Evolutionary conservation across 345 rosid species (phyloP).

Genomic region (Hirschfeldia incana): DNA sequence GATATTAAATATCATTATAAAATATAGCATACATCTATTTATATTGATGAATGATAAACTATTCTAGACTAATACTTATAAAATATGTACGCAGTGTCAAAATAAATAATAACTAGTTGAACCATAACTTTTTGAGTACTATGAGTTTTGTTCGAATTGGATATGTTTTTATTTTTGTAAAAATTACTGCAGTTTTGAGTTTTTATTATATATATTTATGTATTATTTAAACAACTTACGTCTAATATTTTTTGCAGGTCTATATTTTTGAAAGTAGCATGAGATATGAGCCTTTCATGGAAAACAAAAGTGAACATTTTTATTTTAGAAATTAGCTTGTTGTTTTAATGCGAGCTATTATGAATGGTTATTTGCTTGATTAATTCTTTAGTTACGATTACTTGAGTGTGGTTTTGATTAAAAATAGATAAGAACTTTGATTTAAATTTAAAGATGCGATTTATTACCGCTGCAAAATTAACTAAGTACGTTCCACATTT

Average conservation of each 20-base stretch:
- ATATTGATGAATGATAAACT: neutral
- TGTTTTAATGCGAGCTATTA: neutral
- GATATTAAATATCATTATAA: neutral
- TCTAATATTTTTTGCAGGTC: neutral
- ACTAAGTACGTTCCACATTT: neutral
- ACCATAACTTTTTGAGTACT: neutral
- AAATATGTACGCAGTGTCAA: neutral
- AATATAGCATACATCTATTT: neutral
- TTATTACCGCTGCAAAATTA: neutral
- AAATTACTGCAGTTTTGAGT: neutral
- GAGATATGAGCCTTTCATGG: neutral
- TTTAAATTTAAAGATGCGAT: neutral
- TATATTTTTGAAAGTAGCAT: neutral
- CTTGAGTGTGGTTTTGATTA: neutral
- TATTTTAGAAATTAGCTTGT: neutral
- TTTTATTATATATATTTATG: neutral
- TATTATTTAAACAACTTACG: neutral
- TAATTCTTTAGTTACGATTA: neutral
- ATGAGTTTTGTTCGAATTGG: neutral
- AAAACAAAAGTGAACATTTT: neutral
- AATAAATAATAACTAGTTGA: neutral
- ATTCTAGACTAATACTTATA: neutral
- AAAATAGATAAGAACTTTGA: neutral
- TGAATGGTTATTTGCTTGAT: neutral
- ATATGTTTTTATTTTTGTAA: neutral